A percentile compares a stretch with the other conserved stretches of the same genome.
These are phyloP conservation scores for Ceratocystis lukuohia DNA, from an alignment of 2,329 filamentous ascomycete species.

Conservation along the genomic window DNA sequence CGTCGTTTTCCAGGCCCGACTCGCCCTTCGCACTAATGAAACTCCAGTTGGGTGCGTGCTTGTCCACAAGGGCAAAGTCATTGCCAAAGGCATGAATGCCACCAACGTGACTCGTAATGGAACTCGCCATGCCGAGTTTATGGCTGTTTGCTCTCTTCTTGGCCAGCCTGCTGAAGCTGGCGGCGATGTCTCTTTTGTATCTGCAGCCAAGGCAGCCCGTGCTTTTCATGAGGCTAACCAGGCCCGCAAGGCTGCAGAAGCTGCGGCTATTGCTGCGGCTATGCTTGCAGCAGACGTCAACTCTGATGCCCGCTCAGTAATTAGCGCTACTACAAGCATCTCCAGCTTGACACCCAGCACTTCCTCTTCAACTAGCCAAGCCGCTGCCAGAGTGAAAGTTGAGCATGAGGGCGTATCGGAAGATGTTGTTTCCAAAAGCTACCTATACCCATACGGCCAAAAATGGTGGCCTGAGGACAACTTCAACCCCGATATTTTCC, in stretches of 20 bases:
- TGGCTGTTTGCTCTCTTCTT: slow-evolving; percentile 55
- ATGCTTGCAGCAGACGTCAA: slow-evolving; percentile 13
- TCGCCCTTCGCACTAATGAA: slow-evolving; percentile 74
- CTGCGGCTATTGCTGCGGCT: slow-evolving; percentile 29
- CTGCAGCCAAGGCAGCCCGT: slow-evolving; percentile 21
- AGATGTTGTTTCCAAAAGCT: slow-evolving; percentile 40
- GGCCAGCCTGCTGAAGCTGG: slow-evolving; percentile 24
- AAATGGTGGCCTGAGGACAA: slow-evolving; percentile 27
- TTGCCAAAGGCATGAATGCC: slow-evolving; percentile 90
- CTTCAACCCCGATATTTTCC: slow-evolving; percentile 25
- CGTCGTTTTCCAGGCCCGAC: slow-evolving; percentile 51
- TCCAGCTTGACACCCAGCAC: slow-evolving; percentile 15
- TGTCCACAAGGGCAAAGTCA: slow-evolving; percentile 63
- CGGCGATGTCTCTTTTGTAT: slow-evolving; percentile 16
- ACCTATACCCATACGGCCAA: slow-evolving; percentile 49
- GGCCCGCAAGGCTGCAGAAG: slow-evolving; percentile 23
- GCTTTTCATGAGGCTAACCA: slow-evolving; percentile 21
- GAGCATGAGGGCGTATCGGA: slow-evolving; percentile 25
- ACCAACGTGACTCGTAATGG: slow-evolving; percentile 86
- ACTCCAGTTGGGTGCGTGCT: slow-evolving; percentile 95
- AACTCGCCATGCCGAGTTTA: slow-evolving; percentile 88
- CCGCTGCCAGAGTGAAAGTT: slow-evolving; percentile 17
- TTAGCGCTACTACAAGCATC: slow-evolving; percentile 12
- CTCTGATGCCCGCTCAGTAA: slow-evolving; percentile 15
- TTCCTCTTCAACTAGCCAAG: slow-evolving; percentile 15